A percentile compares a stretch with the other conserved stretches of the same genome.
Conservation (phyloP, 176 grass and related monocot genomes). For the Pharus latifolius region DNA sequence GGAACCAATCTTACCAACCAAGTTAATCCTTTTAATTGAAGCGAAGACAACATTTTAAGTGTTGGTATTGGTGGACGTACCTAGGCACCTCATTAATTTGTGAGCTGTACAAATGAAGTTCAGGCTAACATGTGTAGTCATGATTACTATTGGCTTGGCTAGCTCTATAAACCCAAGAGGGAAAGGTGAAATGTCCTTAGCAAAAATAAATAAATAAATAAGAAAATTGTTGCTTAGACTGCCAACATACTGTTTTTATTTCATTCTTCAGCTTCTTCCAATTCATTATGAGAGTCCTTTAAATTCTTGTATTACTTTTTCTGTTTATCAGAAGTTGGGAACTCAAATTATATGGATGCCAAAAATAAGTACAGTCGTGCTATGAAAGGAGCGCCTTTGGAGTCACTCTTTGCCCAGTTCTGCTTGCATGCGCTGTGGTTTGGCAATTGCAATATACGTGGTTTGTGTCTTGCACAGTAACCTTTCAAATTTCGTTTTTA, state of each 20-base stretch:
- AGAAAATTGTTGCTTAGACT: not conserved
- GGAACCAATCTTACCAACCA: too few relatives aligned
- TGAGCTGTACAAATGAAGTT: not conserved
- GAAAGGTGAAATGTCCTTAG: not conserved
- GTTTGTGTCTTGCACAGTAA: conserved; percentile 26
- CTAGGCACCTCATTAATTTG: not conserved
- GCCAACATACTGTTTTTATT: not conserved
- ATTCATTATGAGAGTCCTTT: not conserved
- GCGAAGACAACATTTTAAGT: too few relatives aligned
- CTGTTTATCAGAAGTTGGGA: conserved; percentile 39
- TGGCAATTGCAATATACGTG: conserved; percentile 89
- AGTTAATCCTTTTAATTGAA: too few relatives aligned
- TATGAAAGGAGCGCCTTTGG: conserved; percentile 81
- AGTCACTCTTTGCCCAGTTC: conserved; percentile 91
- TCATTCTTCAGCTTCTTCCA: not conserved
- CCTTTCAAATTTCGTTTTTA: not conserved
- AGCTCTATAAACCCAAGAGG: not conserved
- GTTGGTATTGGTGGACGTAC: too few relatives aligned
- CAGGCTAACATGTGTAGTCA: not conserved
- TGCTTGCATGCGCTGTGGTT: conserved; percentile 95
- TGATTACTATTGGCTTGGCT: not conserved
- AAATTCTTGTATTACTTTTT: conserved; percentile 4
- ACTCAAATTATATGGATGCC: conserved; percentile 25
- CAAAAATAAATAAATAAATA: not conserved
- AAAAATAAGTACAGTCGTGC: conserved; percentile 59